Conservation (phyloP, 208 protist species). For the Perkinsela sp. region DNA sequence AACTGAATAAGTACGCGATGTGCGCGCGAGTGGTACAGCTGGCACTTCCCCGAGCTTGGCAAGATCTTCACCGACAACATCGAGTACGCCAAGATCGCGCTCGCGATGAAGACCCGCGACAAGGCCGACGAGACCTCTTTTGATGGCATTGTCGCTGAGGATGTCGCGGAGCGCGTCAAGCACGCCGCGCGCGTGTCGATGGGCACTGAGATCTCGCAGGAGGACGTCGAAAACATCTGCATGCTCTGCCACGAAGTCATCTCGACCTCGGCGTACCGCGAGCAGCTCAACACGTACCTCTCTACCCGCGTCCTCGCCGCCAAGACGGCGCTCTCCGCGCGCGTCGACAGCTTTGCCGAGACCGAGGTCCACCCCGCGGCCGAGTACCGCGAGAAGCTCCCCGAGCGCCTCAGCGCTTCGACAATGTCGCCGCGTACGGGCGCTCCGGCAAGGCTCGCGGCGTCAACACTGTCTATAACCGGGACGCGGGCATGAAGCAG, state of each 20-base stretch:
- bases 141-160: conserved; percentile 77
- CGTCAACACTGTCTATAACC: conserved; percentile 8
- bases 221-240: conserved; percentile 76
- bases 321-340: conserved; percentile 82
- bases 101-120: conserved; percentile 58
- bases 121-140: conserved; percentile 71
- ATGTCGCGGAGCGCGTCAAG: conserved; percentile 70
- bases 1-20: conserved; percentile 98
- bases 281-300: conserved; percentile 82
- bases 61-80: conserved; percentile 90
- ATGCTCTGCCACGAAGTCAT: conserved; percentile 70
- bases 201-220: conserved; percentile 85
- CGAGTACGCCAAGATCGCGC: conserved; percentile 76
- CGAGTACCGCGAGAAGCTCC: conserved; percentile 63
- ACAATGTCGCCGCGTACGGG: conserved; percentile 52
- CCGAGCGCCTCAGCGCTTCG: conserved; percentile 50
- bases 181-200: conserved; percentile 91
- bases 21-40: conserved; percentile 93
- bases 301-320: conserved; percentile 88
- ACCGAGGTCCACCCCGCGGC: conserved; percentile 40
- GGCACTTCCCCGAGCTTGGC: conserved; percentile 94
- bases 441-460: conserved; percentile 45
- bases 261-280: conserved; percentile 68
- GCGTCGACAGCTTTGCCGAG: conserved; percentile 91
- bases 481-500: background rate